Percentiles rank a stretch among this genome's conserved stretches.
These are phyloP conservation scores for Rutstroemia sydowiana DNA, from an alignment of 2,329 filamentous ascomycete genomes.

Conservation along the genomic window DNA sequence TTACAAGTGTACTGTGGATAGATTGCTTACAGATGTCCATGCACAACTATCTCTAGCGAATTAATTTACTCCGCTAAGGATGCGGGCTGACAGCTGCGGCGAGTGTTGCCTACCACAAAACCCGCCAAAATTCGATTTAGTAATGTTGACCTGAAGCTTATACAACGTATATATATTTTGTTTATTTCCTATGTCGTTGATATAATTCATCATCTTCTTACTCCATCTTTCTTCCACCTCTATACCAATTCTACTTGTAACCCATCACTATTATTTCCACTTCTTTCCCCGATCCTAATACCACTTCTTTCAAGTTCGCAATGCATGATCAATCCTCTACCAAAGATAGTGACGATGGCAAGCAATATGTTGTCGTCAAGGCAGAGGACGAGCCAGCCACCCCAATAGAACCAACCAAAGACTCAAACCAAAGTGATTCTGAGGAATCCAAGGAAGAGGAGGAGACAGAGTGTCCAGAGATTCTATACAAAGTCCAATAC, in stretches of 20 bases:
- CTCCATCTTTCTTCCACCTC: not conserved
- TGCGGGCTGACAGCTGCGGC: constrained; percentile 8
- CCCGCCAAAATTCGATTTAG: not conserved
- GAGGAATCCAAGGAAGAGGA: constrained; percentile 11
- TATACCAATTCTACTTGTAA: not conserved
- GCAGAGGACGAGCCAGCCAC: constrained; percentile 9
- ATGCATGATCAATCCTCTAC: constrained; percentile 9
- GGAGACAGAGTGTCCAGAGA: constrained; percentile 16
- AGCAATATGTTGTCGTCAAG: constrained; percentile 18
- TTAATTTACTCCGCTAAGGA: not conserved
- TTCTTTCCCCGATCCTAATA: not conserved
- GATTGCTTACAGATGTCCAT: not conserved
- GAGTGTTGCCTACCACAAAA: constrained; percentile 4
- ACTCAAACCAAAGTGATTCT: constrained; percentile 10
- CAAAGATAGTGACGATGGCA: constrained; percentile 10
- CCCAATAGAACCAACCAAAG: not conserved
- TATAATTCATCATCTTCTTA: not conserved
- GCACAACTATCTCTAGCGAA: constrained; percentile 7
- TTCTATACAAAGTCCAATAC: constrained; percentile 21
- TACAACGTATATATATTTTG: not conserved
- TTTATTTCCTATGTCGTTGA: not conserved
- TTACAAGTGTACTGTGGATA: not conserved
- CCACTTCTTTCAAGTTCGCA: not conserved
- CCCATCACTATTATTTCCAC: not conserved
- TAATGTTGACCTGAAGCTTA: not conserved